Conservation (phyloP, 1,284 basidiomycete species). For the Anthracocystis panici-leucophaei region DNA sequence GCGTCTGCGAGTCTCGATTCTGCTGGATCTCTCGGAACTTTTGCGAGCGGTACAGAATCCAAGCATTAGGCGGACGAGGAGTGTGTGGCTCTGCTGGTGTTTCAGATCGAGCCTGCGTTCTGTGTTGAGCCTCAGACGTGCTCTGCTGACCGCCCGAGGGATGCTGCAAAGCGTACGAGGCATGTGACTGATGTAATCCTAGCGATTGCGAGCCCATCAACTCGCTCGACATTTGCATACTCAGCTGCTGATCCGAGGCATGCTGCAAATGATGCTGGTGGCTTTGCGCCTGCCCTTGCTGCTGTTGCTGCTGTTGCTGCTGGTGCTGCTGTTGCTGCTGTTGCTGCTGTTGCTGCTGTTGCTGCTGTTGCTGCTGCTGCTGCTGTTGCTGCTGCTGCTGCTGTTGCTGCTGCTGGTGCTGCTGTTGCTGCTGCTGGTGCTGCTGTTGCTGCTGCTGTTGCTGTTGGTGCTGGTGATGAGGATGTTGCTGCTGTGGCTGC, state of each 20-base stretch:
- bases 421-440: slow-evolving; percentile 3
- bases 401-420: slow-evolving; percentile 1
- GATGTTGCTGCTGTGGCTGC: slow-evolving; percentile 6
- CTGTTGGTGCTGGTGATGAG: not conserved
- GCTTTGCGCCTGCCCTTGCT: slow-evolving; percentile 8
- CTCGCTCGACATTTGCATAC: slow-evolving; percentile 24
- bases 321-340: slow-evolving; percentile 9
- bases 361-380: too few species aligned
- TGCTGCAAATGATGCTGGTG: slow-evolving; percentile 16
- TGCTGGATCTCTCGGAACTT: slow-evolving; percentile 72
- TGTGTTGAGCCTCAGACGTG: slow-evolving; percentile 13
- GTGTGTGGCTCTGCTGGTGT: slow-evolving; percentile 69
- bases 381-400: slow-evolving; percentile 10
- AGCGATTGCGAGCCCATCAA: slow-evolving; percentile 5
- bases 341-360: not conserved
- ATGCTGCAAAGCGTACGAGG: slow-evolving; percentile 15
- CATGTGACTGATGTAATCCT: slow-evolving; percentile 7
- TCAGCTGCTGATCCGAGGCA: slow-evolving; percentile 12
- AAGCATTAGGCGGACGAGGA: slow-evolving; percentile 86
- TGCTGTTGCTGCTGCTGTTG: not conserved
- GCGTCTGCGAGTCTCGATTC: slow-evolving; percentile 70
- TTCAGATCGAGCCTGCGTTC: slow-evolving; percentile 3
- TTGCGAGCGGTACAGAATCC: slow-evolving; percentile 88
- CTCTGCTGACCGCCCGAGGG: slow-evolving; percentile 9
- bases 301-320: slow-evolving; percentile 1